Evolutionary conservation across 2,329 filamentous ascomycete species (phyloP), one percentile per base, ranked within the genome.

Genomic region (Trichoderma gracile): DNA sequence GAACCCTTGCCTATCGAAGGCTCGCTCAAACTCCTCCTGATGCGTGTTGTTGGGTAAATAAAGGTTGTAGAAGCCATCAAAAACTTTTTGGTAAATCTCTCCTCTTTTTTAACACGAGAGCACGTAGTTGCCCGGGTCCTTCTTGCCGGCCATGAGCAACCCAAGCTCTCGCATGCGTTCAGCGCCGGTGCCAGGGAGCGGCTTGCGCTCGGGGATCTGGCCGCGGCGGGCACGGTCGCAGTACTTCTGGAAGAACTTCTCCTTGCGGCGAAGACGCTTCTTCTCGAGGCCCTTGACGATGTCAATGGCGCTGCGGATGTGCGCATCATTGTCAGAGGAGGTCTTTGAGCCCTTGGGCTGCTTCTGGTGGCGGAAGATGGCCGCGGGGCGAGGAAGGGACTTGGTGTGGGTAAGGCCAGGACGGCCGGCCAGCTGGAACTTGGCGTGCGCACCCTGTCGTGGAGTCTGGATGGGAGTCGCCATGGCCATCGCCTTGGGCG

Each of bases 251-350:
- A 91, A 89, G 72, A 93, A 90, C 78, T 97, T 97, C 78, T 98
- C 93, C 79, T 90, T 93, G 70, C 95, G 90, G 68, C 95, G 89
- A 79, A 95, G 91, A 27, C 93, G 89, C 80, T 97, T 98, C 78
- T 91, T 89, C 80, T 99, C 95, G 1, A 99, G 85, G 9, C 95
- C 95, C 76, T 97, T 96, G 77, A 97, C 91, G 67, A 97, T 99
- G 77, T 98, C 95, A 69, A 99, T 96, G 42, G 95, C 93, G n/a
- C 93, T 92, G 67, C 95, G 90, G 10, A 92, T 85, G 68, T 95
- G 92, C 47, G 86, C 79, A 57, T 89, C 84, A 55, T 73, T 72
- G 6, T 74, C 70, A 38, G 71, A 67, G 8, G 68, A 64, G 17
- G 68, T 65, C 65, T 79, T 77, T 65, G 72, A 68, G 60, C 78